These are phyloP conservation scores for Gloeopeniophorella convolvens DNA, from an alignment of 768 basidiomycete species.

Conservation along the genomic window DNA sequence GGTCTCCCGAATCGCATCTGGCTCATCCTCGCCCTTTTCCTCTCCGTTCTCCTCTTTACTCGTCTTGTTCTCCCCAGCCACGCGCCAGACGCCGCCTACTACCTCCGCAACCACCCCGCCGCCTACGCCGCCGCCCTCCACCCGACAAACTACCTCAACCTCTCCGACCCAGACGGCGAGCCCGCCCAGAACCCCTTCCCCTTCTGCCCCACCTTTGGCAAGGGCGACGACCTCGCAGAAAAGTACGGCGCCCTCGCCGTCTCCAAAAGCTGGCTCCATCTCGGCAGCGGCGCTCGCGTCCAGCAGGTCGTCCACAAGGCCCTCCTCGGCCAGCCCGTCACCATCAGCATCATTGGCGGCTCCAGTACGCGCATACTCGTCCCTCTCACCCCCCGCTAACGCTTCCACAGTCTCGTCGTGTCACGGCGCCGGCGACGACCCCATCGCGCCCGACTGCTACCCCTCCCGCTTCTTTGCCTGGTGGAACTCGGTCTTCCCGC, in stretches of 20 bases:
- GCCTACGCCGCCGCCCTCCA: conserved; percentile 38
- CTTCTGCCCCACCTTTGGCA: conserved; percentile 88
- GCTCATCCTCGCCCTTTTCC: conserved; percentile 47
- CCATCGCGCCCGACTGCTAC: conserved; percentile 78
- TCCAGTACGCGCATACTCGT: conserved; percentile 50
- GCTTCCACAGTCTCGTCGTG: conserved; percentile 73
- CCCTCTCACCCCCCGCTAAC: neutral
- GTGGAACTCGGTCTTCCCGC: conserved; percentile 98
- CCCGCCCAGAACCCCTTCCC: conserved; percentile 67
- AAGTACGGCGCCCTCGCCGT: conserved; percentile 75
- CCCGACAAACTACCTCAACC: conserved; percentile 81
- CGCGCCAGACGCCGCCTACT: conserved; percentile 20
- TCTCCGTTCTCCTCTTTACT: conserved; percentile 49
- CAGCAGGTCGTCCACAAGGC: conserved; percentile 82
- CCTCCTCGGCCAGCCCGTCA: conserved; percentile 77
- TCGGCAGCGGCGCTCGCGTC: conserved; percentile 75
- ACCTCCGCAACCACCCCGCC: conserved; percentile 24
- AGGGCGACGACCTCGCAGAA: conserved; percentile 68
- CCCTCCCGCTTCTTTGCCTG: conserved; percentile 94
- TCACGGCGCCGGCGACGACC: conserved; percentile 90
- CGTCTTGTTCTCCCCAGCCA: conserved; percentile 44
- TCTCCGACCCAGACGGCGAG: conserved; percentile 30
- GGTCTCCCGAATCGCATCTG: conserved; percentile 67
- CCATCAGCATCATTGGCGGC: conserved; percentile 85
- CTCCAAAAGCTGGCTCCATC: conserved; percentile 66